Base-by-base conservation (phyloP, 108 stramenopile species). In the Fistulifera pelliculosa region DNA sequence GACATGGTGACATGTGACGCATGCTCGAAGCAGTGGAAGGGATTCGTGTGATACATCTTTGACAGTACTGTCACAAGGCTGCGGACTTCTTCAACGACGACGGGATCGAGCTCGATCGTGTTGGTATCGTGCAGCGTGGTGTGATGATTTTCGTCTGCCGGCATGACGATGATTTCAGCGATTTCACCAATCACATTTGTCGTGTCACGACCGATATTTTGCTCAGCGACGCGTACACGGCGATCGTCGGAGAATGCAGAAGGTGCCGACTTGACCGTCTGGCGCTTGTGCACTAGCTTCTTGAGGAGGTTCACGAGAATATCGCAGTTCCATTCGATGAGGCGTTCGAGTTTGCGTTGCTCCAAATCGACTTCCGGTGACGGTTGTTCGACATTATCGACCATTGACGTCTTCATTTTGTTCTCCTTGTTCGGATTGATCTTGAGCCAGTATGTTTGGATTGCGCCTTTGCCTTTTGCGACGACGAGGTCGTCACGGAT, bases 381-480 rank as follows among this genome's bases (percentile, higher is more conserved):
- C 2, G 15, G 27, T 3, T 54, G 28, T 3, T 38, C 38, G 14
- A 28, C 13, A 38, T 54, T 2, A 3, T 28, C 27, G 10, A 54
- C 27, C 12, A 26, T 26, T 22, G 18, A 50, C 2, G 23, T 21
- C 15, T 11, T 22, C 23, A 15, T 12, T 19, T 23, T 26, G 2
- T 24, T 19, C 22, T 24, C 15, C 4, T 50, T 50, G 22, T 26
- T 24, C 12, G 24, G 15, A 21, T 38, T 31, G 19, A 54, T 31
- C 17, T 54, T 31, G 19, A 54, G 38, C 53, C 53, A 54, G 38
- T 39, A 38, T 38, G 53, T 54, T 39, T 54, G 28, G 18, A 54
- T 14, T 11, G 31, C 16, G 19, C 83, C 83, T 63, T 85, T 85
- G n/a, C 83, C 83, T 39, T 85, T 80, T 0, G 75, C 79, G 1